Conservation (phyloP, 2,329 filamentous ascomycete species). For the Zelopaecilomyces penicillatus region DNA sequence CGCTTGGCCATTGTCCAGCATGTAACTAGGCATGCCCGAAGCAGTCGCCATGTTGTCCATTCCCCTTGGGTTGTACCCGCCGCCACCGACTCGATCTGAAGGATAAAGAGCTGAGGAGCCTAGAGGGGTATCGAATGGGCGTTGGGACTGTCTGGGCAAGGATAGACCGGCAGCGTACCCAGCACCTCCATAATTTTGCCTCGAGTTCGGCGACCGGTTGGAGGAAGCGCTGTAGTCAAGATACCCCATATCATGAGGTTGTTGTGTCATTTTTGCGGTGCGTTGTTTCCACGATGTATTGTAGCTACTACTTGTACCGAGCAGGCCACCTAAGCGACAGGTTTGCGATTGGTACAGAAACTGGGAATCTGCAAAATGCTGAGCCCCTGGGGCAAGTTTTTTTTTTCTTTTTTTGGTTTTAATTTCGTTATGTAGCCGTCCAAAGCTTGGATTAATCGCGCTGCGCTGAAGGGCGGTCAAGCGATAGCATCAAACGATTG, state of each 20-base stretch:
- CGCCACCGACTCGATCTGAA: constrained; percentile 55
- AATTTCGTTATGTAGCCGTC: too few relatives aligned
- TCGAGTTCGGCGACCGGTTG: constrained; percentile 60
- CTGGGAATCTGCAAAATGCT: too few relatives aligned
- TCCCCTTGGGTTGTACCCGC: constrained; percentile 51
- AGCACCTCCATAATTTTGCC: constrained; percentile 44
- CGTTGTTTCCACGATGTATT: constrained; percentile 13
- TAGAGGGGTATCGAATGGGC: constrained; percentile 69
- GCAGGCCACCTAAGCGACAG: constrained; percentile 11
- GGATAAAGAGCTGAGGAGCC: constrained; percentile 57
- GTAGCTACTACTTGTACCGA: constrained; percentile 16
- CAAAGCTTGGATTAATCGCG: too few relatives aligned
- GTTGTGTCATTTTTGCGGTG: constrained; percentile 33
- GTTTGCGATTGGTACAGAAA: neutral
- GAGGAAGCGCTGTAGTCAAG: constrained; percentile 54
- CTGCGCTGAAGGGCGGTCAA: too few relatives aligned
- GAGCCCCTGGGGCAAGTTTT: too few relatives aligned
- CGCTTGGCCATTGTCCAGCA: constrained; percentile 63
- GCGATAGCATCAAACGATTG: too few relatives aligned
- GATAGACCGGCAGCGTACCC: constrained; percentile 43
- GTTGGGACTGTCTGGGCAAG: constrained; percentile 48
- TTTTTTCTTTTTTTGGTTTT: too few relatives aligned
- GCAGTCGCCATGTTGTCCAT: constrained; percentile 38
- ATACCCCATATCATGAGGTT: constrained; percentile 56
- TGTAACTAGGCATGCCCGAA: constrained; percentile 37